Evolutionary conservation across 2,329 filamentous ascomycete genomes (phyloP).

Genomic region (Colletotrichum aenigma): DNA sequence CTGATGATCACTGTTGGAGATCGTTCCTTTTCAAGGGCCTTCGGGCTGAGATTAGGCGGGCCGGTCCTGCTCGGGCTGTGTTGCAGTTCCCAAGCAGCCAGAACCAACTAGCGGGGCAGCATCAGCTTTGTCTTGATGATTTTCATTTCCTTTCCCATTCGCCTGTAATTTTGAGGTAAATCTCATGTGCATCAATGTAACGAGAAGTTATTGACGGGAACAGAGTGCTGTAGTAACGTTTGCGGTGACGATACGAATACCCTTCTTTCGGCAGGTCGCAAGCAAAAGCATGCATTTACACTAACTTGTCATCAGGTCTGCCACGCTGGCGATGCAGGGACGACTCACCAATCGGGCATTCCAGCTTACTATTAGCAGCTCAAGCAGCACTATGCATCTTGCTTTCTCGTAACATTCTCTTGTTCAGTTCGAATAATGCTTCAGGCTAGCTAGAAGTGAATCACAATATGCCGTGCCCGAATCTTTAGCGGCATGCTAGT

Average conservation of each 20-base stretch:
- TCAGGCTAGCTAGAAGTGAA: background rate
- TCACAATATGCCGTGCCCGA: background rate
- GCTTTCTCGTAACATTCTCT: background rate
- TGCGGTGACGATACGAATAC: background rate
- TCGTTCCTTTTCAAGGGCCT: background rate
- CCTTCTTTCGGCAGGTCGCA: background rate
- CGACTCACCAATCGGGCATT: background rate
- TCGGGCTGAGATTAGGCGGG: background rate
- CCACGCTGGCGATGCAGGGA: background rate
- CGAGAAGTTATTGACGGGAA: background rate
- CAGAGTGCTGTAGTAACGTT: background rate
- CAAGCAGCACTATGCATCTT: fast-evolving
- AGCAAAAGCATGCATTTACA: background rate
- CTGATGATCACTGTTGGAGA: background rate
- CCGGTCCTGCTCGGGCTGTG: background rate
- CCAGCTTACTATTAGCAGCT: background rate
- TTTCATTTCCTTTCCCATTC: background rate
- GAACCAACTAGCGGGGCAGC: background rate
- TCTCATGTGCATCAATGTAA: background rate
- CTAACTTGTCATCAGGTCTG: background rate
- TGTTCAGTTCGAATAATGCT: fast-evolving
- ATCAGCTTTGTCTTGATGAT: background rate
- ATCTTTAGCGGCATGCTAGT: background rate
- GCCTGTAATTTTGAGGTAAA: background rate
- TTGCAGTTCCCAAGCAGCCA: background rate